These are phyloP conservation scores for Ordospora colligata DNA, from an alignment of 371 early-diverging fungal genomes.

Conservation along the genomic window DNA sequence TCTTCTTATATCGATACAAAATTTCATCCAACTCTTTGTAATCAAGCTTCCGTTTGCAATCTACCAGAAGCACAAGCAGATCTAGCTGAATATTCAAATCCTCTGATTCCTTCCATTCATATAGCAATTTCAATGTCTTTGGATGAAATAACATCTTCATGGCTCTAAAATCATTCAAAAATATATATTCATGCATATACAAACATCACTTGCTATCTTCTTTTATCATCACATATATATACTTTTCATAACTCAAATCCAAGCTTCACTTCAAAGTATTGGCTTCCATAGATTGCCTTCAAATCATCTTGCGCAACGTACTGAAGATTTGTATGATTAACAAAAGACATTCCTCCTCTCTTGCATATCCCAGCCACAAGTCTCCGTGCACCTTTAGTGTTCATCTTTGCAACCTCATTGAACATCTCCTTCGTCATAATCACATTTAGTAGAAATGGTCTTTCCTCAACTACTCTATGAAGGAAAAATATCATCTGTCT, in stretches of 20 bases:
- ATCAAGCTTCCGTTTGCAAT: not conserved
- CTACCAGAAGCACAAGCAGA: not conserved
- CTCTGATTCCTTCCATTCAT: not conserved
- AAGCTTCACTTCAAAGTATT: slow-evolving; percentile 17
- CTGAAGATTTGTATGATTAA: slow-evolving; percentile 23
- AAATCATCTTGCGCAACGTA: slow-evolving; percentile 15
- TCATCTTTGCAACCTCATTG: not conserved
- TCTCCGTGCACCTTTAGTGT: not conserved
- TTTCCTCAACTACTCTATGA: slow-evolving; percentile 12
- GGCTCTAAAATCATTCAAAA: not conserved
- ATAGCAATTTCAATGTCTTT: not conserved
- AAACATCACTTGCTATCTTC: too few relatives aligned
- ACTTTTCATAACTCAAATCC: not conserved
- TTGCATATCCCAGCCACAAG: slow-evolving; percentile 3
- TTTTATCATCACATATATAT: too few relatives aligned
- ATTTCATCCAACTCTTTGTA: not conserved
- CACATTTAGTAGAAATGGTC: slow-evolving; percentile 31
- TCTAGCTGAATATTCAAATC: not conserved
- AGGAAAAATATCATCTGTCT: slow-evolving; percentile 9
- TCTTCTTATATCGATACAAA: not conserved
- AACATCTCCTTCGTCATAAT: slow-evolving; percentile 22
- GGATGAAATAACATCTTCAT: not conserved
- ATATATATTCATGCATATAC: not conserved
- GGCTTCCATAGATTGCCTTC: slow-evolving; percentile 5
- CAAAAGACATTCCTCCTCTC: slow-evolving; percentile 17